These are phyloP conservation scores for Alternaria arbusti DNA, from an alignment of 2,329 filamentous ascomycete genomes.

Conservation along the genomic window DNA sequence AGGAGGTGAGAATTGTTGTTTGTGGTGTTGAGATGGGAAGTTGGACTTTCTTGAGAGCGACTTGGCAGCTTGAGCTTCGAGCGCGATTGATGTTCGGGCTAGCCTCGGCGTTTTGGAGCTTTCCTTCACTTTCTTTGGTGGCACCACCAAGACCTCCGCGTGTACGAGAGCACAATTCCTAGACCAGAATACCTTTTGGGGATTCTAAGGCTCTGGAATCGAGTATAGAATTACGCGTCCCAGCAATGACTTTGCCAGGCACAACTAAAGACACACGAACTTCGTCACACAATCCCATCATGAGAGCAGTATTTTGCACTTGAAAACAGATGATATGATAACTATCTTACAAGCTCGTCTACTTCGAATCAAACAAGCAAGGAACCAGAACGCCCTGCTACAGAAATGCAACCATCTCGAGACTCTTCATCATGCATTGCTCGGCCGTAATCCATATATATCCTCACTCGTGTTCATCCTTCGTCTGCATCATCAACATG, in stretches of 20 bases:
- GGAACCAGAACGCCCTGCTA: constrained; percentile 9
- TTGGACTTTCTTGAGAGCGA: constrained; percentile 3
- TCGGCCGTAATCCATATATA: constrained; percentile 4
- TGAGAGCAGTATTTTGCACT: not conserved
- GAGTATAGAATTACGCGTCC: not conserved
- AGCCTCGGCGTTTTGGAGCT: constrained; percentile 9
- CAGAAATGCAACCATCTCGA: constrained; percentile 1
- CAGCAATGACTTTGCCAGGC: not conserved
- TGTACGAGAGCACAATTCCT: not conserved
- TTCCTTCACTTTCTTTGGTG: not conserved
- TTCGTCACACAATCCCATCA: not conserved
- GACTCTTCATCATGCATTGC: constrained; percentile 1
- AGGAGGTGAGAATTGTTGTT: not conserved
- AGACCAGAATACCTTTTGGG: not conserved
- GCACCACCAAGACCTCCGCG: not conserved
- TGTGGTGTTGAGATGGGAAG: not conserved
- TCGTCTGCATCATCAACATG: constrained; percentile 7
- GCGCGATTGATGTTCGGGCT: constrained; percentile 24
- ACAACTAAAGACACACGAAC: not conserved
- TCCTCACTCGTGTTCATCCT: constrained; percentile 8
- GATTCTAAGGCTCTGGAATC: accelerated
- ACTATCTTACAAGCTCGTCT: constrained; percentile 11
- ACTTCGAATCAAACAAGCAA: not conserved
- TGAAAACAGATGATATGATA: constrained; percentile 5
- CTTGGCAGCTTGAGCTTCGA: constrained; percentile 15